A percentile compares a stretch with the other conserved stretches of the same genome.
Evolutionary conservation across 768 basidiomycete genomes (phyloP).

Genomic region (Lentinula lateritia): DNA sequence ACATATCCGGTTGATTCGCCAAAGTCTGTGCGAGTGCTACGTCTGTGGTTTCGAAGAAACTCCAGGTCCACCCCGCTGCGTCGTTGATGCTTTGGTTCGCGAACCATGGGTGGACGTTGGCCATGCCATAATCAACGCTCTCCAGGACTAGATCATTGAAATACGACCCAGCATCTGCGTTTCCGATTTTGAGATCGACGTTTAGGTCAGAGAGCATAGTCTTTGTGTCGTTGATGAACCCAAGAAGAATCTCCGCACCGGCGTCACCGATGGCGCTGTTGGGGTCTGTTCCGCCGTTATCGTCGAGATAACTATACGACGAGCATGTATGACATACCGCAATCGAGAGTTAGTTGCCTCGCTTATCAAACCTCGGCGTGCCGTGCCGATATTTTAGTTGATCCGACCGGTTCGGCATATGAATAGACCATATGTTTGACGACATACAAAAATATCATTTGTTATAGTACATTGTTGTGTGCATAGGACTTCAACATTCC

Average conservation of each 20-base stretch:
- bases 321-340: no score
- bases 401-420: no score
- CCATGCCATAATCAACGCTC: slow-evolving; percentile 71
- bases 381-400: no score
- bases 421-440: no score
- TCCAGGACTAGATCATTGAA: slow-evolving; percentile 70
- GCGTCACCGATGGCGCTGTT: slow-evolving; percentile 53
- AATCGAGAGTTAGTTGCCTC: no score
- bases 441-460: no score
- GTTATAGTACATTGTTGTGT: no score
- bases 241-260: slow-evolving; percentile 62
- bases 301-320: slow-evolving; percentile 56
- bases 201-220: slow-evolving; percentile 47
- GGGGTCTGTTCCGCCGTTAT: slow-evolving; percentile 42
- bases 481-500: no score
- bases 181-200: slow-evolving; percentile 67
- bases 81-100: slow-evolving; percentile 62
- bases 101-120: slow-evolving; percentile 94
- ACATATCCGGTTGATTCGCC: slow-evolving; percentile 71
- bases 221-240: slow-evolving; percentile 64
- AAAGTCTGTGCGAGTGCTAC: slow-evolving; percentile 46
- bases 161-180: slow-evolving; percentile 80
- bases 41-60: slow-evolving; percentile 69
- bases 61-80: slow-evolving; percentile 75
- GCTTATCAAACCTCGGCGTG: no score